phyloP scores from a whole-genome alignment of 75 land plant genomes.

The Picea glauca region DNA sequence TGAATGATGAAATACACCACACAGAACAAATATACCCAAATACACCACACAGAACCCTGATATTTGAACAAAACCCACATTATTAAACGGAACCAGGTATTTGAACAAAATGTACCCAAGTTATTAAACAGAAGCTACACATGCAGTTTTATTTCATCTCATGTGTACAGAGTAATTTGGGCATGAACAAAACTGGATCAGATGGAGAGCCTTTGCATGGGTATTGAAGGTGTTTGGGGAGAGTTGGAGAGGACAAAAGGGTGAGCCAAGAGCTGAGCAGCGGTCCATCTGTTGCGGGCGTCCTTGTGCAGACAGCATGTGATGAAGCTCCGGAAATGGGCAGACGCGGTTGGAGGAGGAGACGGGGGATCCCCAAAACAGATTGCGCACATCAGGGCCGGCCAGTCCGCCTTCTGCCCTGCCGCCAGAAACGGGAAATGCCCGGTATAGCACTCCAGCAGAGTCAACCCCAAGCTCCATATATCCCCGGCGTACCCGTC shows the following conservation, averaged over 20 bases:
- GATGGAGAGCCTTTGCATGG: no score
- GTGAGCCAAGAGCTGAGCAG: constrained; percentile 53
- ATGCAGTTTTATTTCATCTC: no score
- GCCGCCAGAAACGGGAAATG: constrained; percentile 54
- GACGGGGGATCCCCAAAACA: constrained; percentile 65
- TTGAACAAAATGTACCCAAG: no score
- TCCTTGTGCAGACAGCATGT: constrained; percentile 62
- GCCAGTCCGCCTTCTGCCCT: constrained; percentile 73
- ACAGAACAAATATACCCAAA: no score
- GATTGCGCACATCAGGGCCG: constrained; percentile 69
- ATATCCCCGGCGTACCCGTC: constrained; percentile 72
- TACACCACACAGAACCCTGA: no score
- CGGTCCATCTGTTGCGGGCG: constrained; percentile 54
- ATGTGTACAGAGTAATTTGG: no score
- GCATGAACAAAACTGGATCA: no score
- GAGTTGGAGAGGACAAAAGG: constrained; percentile 46
- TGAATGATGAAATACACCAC: no score
- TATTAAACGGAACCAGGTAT: no score
- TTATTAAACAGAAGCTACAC: no score
- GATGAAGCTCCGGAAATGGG: constrained; percentile 60
- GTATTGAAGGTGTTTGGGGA: background rate
- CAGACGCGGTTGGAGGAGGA: constrained; percentile 59
- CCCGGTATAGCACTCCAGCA: constrained; percentile 67
- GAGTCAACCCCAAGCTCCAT: constrained; percentile 74
- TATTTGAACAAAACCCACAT: no score